These are phyloP conservation scores for Castanea sativa DNA, from an alignment of 306 rosid species.

Conservation along the genomic window DNA sequence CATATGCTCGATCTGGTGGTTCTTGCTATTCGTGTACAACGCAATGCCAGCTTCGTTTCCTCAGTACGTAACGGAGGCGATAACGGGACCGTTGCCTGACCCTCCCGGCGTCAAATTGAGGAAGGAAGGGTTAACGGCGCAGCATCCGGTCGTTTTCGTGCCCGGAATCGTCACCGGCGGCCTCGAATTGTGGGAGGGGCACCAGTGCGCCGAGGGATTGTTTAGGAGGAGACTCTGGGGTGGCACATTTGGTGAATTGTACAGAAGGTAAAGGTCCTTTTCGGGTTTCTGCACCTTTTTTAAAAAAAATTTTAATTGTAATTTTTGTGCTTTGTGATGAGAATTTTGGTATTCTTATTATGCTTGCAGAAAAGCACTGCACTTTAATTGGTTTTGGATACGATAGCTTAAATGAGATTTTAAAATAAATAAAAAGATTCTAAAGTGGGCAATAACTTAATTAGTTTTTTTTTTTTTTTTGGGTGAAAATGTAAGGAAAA, in stretches of 20 bases:
- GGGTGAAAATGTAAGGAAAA: too few relatives aligned
- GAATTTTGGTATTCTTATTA: constrained; percentile 10
- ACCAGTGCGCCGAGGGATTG: constrained; percentile 70
- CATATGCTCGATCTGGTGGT: constrained; percentile 75
- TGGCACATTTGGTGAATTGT: constrained; percentile 76
- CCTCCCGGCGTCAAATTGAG: constrained; percentile 76
- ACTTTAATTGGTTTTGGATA: neutral
- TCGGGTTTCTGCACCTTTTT: neutral
- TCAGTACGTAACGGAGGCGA: constrained; percentile 76
- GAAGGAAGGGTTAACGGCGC: constrained; percentile 68
- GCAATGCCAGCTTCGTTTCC: constrained; percentile 88
- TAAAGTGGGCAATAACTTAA: too few relatives aligned
- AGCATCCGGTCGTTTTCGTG: constrained; percentile 79
- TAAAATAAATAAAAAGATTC: too few relatives aligned
- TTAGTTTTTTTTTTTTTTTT: too few relatives aligned
- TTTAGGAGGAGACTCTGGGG: constrained; percentile 85
- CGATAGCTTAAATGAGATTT: too few relatives aligned
- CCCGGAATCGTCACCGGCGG: constrained; percentile 89
- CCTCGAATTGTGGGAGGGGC: constrained; percentile 82
- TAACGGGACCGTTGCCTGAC: constrained; percentile 68
- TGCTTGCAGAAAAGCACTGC: neutral
- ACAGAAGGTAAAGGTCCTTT: constrained; percentile 47
- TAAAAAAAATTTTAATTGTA: too few relatives aligned
- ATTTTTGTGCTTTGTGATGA: neutral
- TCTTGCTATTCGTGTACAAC: constrained; percentile 56